A percentile compares a stretch with the other conserved stretches of the same genome.
Evolutionary conservation across 257 asterid species (phyloP).

Genomic region (Pogostemon cablin): DNA sequence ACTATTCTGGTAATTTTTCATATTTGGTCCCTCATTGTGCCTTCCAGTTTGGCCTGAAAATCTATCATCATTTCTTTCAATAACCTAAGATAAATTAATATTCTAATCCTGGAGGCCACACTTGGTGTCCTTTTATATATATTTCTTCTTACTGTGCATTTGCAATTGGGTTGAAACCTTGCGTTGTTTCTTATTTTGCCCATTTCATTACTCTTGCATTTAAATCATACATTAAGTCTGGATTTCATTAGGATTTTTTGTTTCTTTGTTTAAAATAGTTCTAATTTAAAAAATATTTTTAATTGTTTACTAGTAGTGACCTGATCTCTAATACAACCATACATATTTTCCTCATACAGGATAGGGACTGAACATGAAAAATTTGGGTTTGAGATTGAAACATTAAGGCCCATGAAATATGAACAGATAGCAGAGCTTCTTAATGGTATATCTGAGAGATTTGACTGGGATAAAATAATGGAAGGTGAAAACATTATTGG

Average conservation of each 20-base stretch:
- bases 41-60: not conserved
- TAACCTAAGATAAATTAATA: conserved; percentile 10
- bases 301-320: not conserved
- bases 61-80: not conserved
- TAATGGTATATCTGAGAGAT: conserved; percentile 86
- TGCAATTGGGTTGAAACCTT: conserved; percentile 1
- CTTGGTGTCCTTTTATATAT: not conserved
- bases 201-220: conserved; percentile 19
- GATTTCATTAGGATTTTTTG: conserved; percentile 16
- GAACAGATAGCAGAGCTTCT: conserved; percentile 90
- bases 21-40: not conserved
- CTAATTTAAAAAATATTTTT: conserved; percentile 9
- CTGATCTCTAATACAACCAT: conserved; percentile 21
- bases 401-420: conserved; percentile 83
- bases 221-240: conserved; percentile 5
- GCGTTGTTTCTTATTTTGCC: conserved; percentile 16
- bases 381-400: conserved; percentile 84
- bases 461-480: conserved; percentile 98
- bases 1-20: not conserved
- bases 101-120: conserved; percentile 6
- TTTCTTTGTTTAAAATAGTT: conserved; percentile 16
- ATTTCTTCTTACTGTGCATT: conserved; percentile 16
- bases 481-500: conserved; percentile 92
- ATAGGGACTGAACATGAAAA: conserved; percentile 99
- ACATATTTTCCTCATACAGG: conserved; percentile 48